Evolutionary conservation across 306 rosid genomes (phyloP).

Genomic region (Hippophae tibetana): DNA sequence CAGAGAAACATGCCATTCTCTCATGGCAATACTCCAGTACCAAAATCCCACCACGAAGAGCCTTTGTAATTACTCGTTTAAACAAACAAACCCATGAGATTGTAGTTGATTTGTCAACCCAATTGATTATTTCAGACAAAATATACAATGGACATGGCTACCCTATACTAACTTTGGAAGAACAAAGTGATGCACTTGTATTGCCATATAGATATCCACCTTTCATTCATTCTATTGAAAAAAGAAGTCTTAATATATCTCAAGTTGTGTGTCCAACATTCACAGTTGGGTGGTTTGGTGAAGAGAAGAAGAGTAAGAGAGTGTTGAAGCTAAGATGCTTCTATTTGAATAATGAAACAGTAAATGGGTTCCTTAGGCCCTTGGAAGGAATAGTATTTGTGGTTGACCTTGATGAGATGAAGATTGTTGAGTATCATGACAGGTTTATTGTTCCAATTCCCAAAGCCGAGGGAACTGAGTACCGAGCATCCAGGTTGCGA

Average conservation of each 20-base stretch:
- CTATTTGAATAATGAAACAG: constrained; percentile 12
- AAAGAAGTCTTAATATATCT: constrained; percentile 21
- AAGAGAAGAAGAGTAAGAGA: constrained; percentile 11
- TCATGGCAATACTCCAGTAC: constrained; percentile 31
- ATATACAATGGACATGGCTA: constrained; percentile 6
- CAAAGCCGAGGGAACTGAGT: constrained; percentile 23
- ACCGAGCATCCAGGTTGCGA: constrained; percentile 18
- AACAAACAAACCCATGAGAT: constrained; percentile 26
- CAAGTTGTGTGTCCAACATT: constrained; percentile 18
- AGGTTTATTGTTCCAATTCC: constrained; percentile 21
- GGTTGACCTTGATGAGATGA: constrained; percentile 24
- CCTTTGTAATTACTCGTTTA: constrained; percentile 30
- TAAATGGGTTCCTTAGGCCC: constrained; percentile 17
- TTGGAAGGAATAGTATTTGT: constrained; percentile 25
- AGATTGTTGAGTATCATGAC: constrained; percentile 19
- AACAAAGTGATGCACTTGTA: constrained; percentile 6
- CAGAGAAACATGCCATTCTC: constrained; percentile 31
- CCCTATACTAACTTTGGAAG: constrained; percentile 10
- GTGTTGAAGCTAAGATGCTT: constrained; percentile 15
- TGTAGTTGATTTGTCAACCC: constrained; percentile 13
- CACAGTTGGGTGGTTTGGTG: constrained; percentile 28
- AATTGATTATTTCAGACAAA: constrained; percentile 1
- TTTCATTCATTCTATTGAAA: constrained; percentile 17
- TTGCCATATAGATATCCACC: constrained; percentile 18
- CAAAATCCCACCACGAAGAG: constrained; percentile 31